These are phyloP conservation scores for Tarenaya hassleriana DNA, from an alignment of 345 rosid genomes.

Conservation along the genomic window DNA sequence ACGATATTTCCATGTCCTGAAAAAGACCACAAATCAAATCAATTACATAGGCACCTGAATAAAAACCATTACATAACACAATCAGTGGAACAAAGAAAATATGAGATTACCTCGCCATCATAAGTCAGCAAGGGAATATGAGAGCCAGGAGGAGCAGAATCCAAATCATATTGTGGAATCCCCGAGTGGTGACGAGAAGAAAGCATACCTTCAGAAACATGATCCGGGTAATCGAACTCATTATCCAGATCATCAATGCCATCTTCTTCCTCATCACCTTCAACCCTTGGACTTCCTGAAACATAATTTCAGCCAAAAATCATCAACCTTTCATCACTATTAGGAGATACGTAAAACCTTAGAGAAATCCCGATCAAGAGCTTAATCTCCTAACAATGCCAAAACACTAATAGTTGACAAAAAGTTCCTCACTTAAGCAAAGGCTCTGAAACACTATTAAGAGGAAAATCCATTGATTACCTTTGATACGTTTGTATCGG, in stretches of 20 bases:
- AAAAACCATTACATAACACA: not conserved
- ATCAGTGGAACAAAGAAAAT: not conserved
- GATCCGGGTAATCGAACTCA: slow-evolving; percentile 50
- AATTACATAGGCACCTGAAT: not conserved
- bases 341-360: not conserved
- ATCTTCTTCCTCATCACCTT: slow-evolving; percentile 84
- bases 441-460: too few species aligned
- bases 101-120: slow-evolving; percentile 52
- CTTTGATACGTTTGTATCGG: slow-evolving; percentile 80
- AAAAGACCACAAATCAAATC: not conserved
- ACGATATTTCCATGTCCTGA: slow-evolving; percentile 63
- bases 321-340: not conserved
- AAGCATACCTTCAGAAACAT: slow-evolving; percentile 40
- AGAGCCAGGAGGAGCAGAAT: slow-evolving; percentile 44
- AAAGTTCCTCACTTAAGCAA: too few species aligned
- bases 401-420: too few species aligned
- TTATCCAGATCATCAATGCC: slow-evolving; percentile 74
- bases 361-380: not conserved
- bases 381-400: too few species aligned
- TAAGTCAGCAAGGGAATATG: slow-evolving; percentile 68
- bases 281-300: slow-evolving; percentile 65
- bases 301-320: slow-evolving; percentile 1
- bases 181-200: slow-evolving; percentile 45
- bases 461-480: slow-evolving; percentile 17
- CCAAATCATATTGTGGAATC: slow-evolving; percentile 42